Conservation (phyloP, 257 asterid genomes). For the Solanum chiquidenum region DNA sequence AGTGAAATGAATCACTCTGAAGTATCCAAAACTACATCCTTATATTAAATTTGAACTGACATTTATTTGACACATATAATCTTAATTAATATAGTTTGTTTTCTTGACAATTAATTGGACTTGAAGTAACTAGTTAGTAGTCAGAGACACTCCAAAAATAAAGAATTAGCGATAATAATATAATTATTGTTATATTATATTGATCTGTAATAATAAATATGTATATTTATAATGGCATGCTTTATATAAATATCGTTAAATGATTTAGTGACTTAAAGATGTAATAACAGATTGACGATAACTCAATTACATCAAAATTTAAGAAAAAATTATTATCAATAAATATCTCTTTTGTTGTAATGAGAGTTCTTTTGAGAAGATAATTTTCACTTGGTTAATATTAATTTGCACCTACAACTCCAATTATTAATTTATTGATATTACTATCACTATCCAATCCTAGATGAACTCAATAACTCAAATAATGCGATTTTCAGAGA, state of each 20-base stretch:
- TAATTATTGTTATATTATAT: too few species aligned
- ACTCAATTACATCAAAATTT: too few species aligned
- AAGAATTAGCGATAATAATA: too few species aligned
- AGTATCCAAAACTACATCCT: neutral
- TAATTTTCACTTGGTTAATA: neutral
- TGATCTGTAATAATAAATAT: too few species aligned
- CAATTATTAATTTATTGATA: neutral
- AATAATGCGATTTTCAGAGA: neutral
- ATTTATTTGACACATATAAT: neutral
- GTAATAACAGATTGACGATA: too few species aligned
- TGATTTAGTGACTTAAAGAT: too few species aligned
- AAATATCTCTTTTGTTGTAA: too few species aligned
- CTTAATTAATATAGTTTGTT: neutral
- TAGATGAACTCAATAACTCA: neutral
- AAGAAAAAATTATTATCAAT: too few species aligned
- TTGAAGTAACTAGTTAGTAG: neutral
- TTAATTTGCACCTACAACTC: neutral
- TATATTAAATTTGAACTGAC: neutral
- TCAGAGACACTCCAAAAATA: neutral
- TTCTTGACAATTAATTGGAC: neutral
- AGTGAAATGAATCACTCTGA: neutral
- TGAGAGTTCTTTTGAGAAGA: neutral
- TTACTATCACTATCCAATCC: neutral
- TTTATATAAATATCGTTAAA: too few species aligned
- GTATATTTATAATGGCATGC: neutral